phyloP scores from a whole-genome alignment of 306 rosid genomes.

The Gleditsia sinensis region DNA sequence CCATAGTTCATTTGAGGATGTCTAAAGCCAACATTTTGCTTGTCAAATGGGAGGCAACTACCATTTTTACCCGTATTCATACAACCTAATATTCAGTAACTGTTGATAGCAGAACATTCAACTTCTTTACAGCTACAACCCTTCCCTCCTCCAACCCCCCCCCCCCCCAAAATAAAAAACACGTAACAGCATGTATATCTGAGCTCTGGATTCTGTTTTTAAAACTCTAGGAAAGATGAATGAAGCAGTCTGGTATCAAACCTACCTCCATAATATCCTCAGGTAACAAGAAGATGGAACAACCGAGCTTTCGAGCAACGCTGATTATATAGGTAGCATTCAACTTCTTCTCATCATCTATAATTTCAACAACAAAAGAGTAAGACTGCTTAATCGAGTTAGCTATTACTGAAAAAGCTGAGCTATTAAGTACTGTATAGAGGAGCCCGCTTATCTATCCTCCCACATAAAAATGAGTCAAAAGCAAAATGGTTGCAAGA shows the following conservation, averaged over 20 bases:
- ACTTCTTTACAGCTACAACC: not conserved
- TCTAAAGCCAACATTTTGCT: not conserved
- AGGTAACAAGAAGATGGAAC: slow-evolving; percentile 91
- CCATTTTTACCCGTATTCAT: not conserved
- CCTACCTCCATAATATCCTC: slow-evolving; percentile 95
- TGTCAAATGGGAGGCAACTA: not conserved
- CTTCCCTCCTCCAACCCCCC: too few species aligned
- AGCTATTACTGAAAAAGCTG: slow-evolving; percentile 5
- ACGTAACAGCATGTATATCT: not conserved
- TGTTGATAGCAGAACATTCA: not conserved
- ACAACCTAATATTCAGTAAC: not conserved
- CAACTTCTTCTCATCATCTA: slow-evolving; percentile 89
- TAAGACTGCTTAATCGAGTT: slow-evolving; percentile 18
- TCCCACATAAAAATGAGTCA: not conserved
- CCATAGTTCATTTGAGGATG: too few species aligned
- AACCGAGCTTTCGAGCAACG: slow-evolving; percentile 94
- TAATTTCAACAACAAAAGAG: slow-evolving; percentile 24
- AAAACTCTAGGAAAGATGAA: not conserved
- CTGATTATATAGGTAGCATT: slow-evolving; percentile 95
- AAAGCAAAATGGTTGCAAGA: not conserved
- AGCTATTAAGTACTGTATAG: not conserved
- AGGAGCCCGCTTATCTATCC: not conserved
- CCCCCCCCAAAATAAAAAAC: too few species aligned
- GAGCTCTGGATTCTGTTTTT: not conserved
- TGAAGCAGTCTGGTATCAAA: slow-evolving; percentile 10